Conservation (phyloP, 2,329 filamentous ascomycete genomes). For the Ascosphaera apis region DNA sequence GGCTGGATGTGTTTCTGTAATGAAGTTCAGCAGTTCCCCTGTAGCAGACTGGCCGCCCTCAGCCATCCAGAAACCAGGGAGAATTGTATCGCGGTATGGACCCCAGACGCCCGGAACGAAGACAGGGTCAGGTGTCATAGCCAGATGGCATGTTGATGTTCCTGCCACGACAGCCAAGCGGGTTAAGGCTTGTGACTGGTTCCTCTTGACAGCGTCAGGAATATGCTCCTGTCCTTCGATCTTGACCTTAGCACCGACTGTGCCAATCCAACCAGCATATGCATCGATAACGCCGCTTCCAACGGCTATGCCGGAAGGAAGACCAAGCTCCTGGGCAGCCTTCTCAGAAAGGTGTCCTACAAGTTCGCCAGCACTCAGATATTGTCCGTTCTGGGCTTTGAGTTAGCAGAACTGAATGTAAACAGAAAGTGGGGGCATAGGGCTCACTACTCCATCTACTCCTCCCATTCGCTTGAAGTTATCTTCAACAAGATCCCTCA, state of each 20-base stretch:
- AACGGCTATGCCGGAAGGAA: conserved; percentile 70
- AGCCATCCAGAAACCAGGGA: conserved; percentile 87
- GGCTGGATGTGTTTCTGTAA: conserved; percentile 84
- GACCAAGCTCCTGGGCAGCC: conserved; percentile 60
- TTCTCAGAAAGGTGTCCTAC: conserved; percentile 68
- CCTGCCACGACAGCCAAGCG: conserved; percentile 85
- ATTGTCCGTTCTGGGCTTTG: conserved; percentile 54
- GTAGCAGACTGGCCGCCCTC: conserved; percentile 95
- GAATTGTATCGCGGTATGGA: conserved; percentile 79
- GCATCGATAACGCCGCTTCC: conserved; percentile 95
- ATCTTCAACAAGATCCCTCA: conserved; percentile 63
- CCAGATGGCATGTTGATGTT: conserved; percentile 90
- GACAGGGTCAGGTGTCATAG: conserved; percentile 79
- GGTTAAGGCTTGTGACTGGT: conserved; percentile 78
- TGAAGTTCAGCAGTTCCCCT: conserved; percentile 78
- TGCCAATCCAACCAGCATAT: conserved; percentile 96
- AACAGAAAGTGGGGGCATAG: conserved; percentile 6
- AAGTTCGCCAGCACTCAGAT: conserved; percentile 75
- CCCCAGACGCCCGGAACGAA: conserved; percentile 96
- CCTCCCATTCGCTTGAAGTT: conserved; percentile 87
- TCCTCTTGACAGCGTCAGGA: conserved; percentile 47
- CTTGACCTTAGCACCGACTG: conserved; percentile 87
- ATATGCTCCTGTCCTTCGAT: conserved; percentile 45
- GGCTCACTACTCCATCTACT: conserved; percentile 77
- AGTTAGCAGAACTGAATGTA: conserved; percentile 2